Conservation (phyloP, 2,329 filamentous ascomycete genomes). For the Ophiocordyceps camponoti-leonardi region DNA sequence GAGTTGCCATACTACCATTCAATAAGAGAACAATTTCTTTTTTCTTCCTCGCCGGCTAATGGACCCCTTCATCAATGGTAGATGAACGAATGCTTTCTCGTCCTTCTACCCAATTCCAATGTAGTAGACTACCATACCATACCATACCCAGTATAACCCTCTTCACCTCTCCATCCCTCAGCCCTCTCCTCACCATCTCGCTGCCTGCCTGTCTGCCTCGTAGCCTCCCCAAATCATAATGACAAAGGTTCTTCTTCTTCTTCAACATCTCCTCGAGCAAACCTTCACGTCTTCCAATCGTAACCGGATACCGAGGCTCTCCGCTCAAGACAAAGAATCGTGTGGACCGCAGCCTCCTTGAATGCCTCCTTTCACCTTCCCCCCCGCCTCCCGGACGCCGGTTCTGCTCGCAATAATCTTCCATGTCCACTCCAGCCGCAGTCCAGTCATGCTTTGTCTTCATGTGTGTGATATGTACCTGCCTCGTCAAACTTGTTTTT, state of each 20-base stretch:
- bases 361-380: too few relatives aligned
- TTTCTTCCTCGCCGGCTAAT: not conserved
- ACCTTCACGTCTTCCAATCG: not conserved
- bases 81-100: not conserved
- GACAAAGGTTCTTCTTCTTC: not conserved
- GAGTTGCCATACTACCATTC: too few relatives aligned
- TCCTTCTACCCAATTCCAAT: not conserved
- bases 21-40: too few relatives aligned
- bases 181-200: too few relatives aligned
- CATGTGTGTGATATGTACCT: not conserved
- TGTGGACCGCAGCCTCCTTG: too few relatives aligned
- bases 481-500: not conserved
- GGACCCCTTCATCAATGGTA: not conserved
- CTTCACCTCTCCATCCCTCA: not conserved
- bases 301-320: not conserved
- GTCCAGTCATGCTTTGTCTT: not conserved
- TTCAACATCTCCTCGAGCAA: not conserved
- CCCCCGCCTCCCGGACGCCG: conserved; percentile 1
- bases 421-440: not conserved
- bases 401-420: not conserved
- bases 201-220: not conserved
- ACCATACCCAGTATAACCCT: not conserved
- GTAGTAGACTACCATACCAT: not conserved
- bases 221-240: not conserved
- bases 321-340: not conserved